Conservation (phyloP, 1,284 basidiomycete genomes). For the Cryptococcus sp. region DNA sequence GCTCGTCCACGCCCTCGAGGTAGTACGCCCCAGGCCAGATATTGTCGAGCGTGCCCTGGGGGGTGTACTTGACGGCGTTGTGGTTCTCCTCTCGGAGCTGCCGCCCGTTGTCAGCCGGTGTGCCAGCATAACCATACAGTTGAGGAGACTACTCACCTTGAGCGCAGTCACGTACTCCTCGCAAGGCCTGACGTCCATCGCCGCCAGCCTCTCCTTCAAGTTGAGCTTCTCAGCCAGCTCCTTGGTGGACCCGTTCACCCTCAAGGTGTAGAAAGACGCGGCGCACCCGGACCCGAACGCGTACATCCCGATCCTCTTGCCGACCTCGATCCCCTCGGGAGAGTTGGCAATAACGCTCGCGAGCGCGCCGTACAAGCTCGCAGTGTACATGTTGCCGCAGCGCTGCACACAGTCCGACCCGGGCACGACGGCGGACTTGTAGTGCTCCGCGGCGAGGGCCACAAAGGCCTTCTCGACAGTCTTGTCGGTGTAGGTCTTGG, state of each 20-base stretch:
- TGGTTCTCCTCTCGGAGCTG: conserved; percentile 95
- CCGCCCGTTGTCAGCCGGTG: not conserved
- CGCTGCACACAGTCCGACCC: conserved; percentile 78
- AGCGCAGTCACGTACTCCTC: conserved; percentile 77
- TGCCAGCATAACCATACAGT: not conserved
- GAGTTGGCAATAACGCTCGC: conserved; percentile 73
- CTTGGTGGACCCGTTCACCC: conserved; percentile 77
- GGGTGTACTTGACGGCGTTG: conserved; percentile 82
- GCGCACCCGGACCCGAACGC: conserved; percentile 93
- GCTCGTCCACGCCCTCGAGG: conserved; percentile 85
- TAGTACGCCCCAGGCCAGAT: conserved; percentile 94
- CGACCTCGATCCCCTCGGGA: conserved; percentile 62
- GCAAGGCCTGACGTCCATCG: conserved; percentile 88
- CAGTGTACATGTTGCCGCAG: conserved; percentile 98
- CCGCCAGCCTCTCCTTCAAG: conserved; percentile 69
- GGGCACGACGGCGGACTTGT: conserved; percentile 68
- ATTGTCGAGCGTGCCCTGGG: conserved; percentile 81
- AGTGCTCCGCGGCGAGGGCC: conserved; percentile 64
- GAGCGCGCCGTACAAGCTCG: conserved; percentile 91
- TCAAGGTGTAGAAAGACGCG: conserved; percentile 81
- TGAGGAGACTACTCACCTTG: conserved; percentile 54
- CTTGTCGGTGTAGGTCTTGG: conserved; percentile 84
- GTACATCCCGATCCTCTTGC: conserved; percentile 86
- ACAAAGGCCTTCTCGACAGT: conserved; percentile 92
- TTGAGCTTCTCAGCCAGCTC: conserved; percentile 76